Evolutionary conservation across 352 stramenopile species (phyloP).

Genomic region (Globisporangium lucens): DNA sequence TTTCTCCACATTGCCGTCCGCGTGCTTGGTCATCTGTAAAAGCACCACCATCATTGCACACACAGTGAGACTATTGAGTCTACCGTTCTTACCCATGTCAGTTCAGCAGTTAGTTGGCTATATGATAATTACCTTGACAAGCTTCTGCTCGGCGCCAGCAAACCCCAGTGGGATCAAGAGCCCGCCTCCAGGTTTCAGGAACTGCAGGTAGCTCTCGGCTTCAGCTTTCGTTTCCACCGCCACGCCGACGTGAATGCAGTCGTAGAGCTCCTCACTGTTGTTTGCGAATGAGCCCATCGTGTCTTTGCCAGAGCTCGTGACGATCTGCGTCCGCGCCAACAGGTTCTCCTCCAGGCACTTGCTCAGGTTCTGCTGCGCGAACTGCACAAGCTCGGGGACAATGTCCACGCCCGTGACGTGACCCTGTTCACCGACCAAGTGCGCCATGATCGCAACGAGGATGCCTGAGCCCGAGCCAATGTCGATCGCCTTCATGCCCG

Average conservation of each 20-base stretch:
- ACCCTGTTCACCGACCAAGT: conserved; percentile 54
- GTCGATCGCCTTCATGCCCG: conserved; percentile 61
- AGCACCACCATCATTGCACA: background rate
- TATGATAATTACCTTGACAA: conserved; percentile 57
- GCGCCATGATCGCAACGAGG: conserved; percentile 73
- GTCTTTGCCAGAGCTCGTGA: conserved; percentile 41
- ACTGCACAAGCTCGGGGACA: conserved; percentile 66
- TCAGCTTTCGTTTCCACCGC: conserved; percentile 74
- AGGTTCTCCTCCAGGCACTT: conserved; percentile 36
- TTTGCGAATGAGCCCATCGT: conserved; percentile 25
- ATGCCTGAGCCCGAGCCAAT: conserved; percentile 81
- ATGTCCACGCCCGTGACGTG: conserved; percentile 75
- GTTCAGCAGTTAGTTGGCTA: too few relatives aligned
- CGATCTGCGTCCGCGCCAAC: conserved; percentile 37
- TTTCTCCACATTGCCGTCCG: conserved; percentile 54
- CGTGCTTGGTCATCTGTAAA: conserved; percentile 62
- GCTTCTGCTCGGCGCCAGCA: conserved; percentile 63
- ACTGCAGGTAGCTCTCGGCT: conserved; percentile 62
- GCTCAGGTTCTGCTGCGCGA: conserved; percentile 63
- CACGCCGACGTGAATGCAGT: conserved; percentile 81
- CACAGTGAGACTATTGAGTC: background rate
- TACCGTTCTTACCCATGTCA: too few relatives aligned
- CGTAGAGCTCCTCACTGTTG: conserved; percentile 28
- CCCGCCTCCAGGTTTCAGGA: conserved; percentile 65
- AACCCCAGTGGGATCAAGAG: conserved; percentile 67